Evolutionary conservation across 345 rosid genomes (phyloP), one percentile per base, ranked within the genome.

Genomic region (Corchorus olitorius): DNA sequence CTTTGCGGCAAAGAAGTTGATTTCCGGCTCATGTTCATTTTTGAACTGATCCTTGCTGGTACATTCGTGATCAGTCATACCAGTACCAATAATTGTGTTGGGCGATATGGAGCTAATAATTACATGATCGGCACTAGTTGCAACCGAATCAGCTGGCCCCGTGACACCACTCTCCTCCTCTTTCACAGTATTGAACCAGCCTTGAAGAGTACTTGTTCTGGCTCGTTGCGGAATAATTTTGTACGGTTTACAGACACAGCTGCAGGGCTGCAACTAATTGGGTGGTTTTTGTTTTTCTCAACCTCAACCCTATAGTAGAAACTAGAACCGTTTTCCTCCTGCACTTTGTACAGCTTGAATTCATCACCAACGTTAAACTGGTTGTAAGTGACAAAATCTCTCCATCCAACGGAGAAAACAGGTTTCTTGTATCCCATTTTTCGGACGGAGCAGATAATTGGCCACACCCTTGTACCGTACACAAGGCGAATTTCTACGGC

Each of bases 391-490:
- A 66, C 54, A 22, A 66, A 66, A 5, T 45, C 14, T 46, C 71
- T 67, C 71, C 71, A 46, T 2, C 55, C 13, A 46, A 39, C 6
- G 39, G 72, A 67, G 55, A 67, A 67, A 7, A 67, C 72, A 12
- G 39, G 72, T 3, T 67, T 67, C 72, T 46, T 67, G 13, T 67
- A 22, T 11, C 71, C 37, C 15, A 6, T 46, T 22, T 14, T 46
- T 9, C 71, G n/a, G 55, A 46, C 15, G 12, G 19, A 12, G n/a
- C 12, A 67, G 3, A 3, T 1, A 67, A 46, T 20, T 1, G 55
- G 72, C 72, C 55, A 67, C 6, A 9, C 7, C 19, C 55, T 46
- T 14, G 39, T 22, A 4, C 55, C 72, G 17, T 22, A 46, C 55
- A 20, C 0, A 5, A 67, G 39, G 6, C 2, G 12, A 67, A 67